phyloP scores from a whole-genome alignment of 2,329 filamentous ascomycete genomes.

The Arthrinium puccinioides region DNA sequence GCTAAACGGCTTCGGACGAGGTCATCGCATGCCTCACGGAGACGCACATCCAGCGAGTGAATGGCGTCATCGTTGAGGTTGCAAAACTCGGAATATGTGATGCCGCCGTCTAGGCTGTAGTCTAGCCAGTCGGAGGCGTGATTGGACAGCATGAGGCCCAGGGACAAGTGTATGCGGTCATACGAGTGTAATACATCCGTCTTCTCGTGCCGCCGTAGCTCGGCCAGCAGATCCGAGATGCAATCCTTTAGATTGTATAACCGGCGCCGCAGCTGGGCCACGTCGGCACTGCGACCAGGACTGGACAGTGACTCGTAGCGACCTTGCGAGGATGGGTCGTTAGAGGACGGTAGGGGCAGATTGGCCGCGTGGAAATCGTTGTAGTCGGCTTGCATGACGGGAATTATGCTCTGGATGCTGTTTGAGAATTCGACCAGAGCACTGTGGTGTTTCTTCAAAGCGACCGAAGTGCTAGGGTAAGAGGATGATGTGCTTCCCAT shows the following conservation, averaged over 20 bases:
- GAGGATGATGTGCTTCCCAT: background rate
- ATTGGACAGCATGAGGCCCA: conserved; percentile 14
- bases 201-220: no score
- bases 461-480: background rate
- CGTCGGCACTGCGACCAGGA: background rate
- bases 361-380: conserved; percentile 10
- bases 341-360: background rate
- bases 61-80: conserved; percentile 14
- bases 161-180: conserved; percentile 8
- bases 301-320: background rate
- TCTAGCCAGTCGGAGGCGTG: conserved; percentile 16
- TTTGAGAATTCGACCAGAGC: conserved; percentile 5
- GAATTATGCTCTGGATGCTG: conserved; percentile 14
- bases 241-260: conserved; percentile 16
- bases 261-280: conserved; percentile 11
- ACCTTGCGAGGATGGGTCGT: background rate
- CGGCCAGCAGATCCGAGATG: conserved; percentile 5
- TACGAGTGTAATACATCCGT: no score
- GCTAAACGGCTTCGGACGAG: conserved; percentile 8
- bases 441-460: conserved; percentile 1
- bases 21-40: conserved; percentile 13
- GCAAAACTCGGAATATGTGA: conserved; percentile 15
- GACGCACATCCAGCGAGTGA: conserved; percentile 12
- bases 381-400: conserved; percentile 14
- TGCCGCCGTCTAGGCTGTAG: conserved; percentile 7